Percentiles rank a stretch among this genome's conserved stretches.
phyloP scores from a whole-genome alignment of 768 basidiomycete genomes.

The Pisolithus orientalis region DNA sequence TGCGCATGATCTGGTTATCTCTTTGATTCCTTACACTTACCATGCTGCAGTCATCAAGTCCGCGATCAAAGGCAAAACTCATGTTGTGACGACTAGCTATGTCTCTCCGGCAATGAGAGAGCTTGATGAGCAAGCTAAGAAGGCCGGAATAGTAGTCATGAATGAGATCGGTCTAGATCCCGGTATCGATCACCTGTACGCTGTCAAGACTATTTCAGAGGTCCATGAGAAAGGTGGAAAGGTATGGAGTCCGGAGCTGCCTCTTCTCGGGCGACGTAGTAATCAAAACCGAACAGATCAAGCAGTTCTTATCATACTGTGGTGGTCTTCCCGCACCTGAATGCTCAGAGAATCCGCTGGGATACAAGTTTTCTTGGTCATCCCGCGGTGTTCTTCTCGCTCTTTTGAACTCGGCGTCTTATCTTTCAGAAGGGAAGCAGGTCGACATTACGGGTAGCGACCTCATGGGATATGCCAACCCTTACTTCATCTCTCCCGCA shows the following conservation, averaged over 20 bases:
- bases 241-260: conserved; percentile 34
- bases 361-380: conserved; percentile 99
- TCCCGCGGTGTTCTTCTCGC: conserved; percentile 94
- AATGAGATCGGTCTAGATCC: conserved; percentile 99
- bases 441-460: conserved; percentile 69
- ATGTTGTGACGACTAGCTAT: conserved; percentile 96
- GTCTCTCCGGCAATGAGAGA: conserved; percentile 88
- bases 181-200: conserved; percentile 91
- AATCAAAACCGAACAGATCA: conserved; percentile 47
- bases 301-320: conserved; percentile 90
- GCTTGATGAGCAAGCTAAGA: conserved; percentile 72
- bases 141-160: conserved; percentile 89
- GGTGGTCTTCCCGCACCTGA: conserved; percentile 93
- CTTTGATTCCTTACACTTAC: conserved; percentile 91
- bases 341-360: conserved; percentile 89
- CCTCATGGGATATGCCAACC: conserved; percentile 85
- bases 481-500: conserved; percentile 93
- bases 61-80: conserved; percentile 72
- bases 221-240: conserved; percentile 94
- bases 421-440: conserved; percentile 59
- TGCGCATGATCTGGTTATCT: conserved; percentile 88
- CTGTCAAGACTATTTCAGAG: conserved; percentile 89
- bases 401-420: conserved; percentile 84
- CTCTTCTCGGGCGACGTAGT: neutral
- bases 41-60: conserved; percentile 89